Conservation (phyloP, 768 basidiomycete species). For the Dentipellis sp. region DNA sequence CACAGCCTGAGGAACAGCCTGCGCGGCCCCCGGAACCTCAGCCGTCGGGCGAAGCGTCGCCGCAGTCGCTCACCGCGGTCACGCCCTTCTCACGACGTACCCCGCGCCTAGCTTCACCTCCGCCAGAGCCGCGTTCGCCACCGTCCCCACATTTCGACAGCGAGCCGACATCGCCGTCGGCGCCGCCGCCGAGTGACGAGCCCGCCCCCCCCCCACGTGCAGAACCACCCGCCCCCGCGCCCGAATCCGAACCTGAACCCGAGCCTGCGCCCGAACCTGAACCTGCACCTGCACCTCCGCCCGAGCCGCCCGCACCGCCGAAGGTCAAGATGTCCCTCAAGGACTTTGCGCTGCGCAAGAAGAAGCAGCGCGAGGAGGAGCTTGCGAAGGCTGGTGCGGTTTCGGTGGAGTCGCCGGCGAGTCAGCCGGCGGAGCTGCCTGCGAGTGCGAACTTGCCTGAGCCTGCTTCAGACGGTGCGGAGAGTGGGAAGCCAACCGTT, state of each 20-base stretch:
- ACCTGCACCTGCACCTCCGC: background rate
- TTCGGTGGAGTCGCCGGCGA: background rate
- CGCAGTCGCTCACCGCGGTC: background rate
- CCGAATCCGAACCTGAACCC: too few relatives aligned
- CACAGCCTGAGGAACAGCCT: too few relatives aligned
- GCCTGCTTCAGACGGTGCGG: background rate
- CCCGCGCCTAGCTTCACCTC: background rate
- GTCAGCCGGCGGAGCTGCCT: background rate
- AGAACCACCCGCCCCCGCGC: too few relatives aligned
- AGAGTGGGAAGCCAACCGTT: background rate
- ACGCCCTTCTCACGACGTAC: background rate
- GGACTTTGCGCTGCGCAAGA: conserved; percentile 15
- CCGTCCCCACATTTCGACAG: background rate
- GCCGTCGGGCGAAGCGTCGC: background rate
- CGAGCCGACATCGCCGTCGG: background rate
- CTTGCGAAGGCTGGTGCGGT: background rate
- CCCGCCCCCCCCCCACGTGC: too few relatives aligned
- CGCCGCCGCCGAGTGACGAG: background rate
- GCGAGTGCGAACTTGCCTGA: background rate
- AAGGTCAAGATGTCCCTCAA: conserved; percentile 17
- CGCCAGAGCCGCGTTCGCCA: too few relatives aligned
- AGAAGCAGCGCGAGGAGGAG: conserved; percentile 15
- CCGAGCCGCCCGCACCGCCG: conserved; percentile 3
- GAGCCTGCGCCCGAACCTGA: background rate
- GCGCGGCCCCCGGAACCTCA: too few relatives aligned